These are phyloP conservation scores for Pyricularia sp. DNA, from an alignment of 2,329 filamentous ascomycete genomes.

Conservation along the genomic window DNA sequence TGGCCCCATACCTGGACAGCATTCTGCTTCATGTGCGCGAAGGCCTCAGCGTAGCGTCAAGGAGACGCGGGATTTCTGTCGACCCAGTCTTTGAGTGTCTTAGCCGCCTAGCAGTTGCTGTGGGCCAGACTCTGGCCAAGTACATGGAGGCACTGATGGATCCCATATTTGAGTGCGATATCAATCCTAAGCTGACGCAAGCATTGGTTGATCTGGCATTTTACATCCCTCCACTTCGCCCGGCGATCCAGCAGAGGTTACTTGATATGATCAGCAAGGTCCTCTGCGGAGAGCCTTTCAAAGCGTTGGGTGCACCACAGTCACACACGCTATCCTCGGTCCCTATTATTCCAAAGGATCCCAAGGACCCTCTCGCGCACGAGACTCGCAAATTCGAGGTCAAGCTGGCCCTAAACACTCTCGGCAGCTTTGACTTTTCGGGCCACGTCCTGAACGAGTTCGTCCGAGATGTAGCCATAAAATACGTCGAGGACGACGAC, in stretches of 20 bases:
- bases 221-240: slow-evolving; percentile 89
- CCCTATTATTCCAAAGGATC: slow-evolving; percentile 75
- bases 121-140: slow-evolving; percentile 93
- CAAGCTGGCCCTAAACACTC: slow-evolving; percentile 81
- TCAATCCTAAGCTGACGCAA: slow-evolving; percentile 87
- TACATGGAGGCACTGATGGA: slow-evolving; percentile 94
- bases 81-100: slow-evolving; percentile 94
- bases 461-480: slow-evolving; percentile 92
- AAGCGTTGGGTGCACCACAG: slow-evolving; percentile 80
- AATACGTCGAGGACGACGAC: slow-evolving; percentile 95
- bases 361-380: slow-evolving; percentile 69
- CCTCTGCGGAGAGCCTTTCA: slow-evolving; percentile 81
- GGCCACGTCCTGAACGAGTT: slow-evolving; percentile 95
- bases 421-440: slow-evolving; percentile 95
- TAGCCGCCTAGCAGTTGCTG: slow-evolving; percentile 87
- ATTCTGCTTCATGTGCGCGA: slow-evolving; percentile 90
- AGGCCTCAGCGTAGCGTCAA: slow-evolving; percentile 69
- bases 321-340: slow-evolving; percentile 67
- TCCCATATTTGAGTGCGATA: slow-evolving; percentile 90
- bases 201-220: slow-evolving; percentile 97
- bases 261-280: slow-evolving; percentile 92
- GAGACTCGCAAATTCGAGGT: slow-evolving; percentile 76
- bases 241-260: slow-evolving; percentile 83
- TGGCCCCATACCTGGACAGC: slow-evolving; percentile 87
- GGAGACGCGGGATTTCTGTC: slow-evolving; percentile 43